Base-by-base conservation (phyloP, 495 filamentous ascomycete genomes). In the Pyrenula aspistea region DNA sequence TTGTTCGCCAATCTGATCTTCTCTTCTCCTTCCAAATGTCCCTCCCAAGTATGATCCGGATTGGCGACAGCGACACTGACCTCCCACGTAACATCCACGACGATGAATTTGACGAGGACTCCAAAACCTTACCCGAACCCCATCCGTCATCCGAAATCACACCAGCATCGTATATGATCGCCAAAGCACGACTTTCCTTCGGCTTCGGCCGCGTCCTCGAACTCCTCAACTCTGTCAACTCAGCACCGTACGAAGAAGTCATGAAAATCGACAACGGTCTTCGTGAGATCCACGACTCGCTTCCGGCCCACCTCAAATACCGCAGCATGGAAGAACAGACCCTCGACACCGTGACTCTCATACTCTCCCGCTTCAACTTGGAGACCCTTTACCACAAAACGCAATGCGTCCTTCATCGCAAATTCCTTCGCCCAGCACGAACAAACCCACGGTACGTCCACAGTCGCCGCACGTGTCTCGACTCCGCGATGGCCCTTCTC, bases 21-120 rank as follows among this genome's bases (percentile, higher is more conserved):
- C 69, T 94, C 19, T 91, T 95, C 66, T 96, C 94, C 1, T 94
- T 92, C 60, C 92, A 95, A 70, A 75, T 89, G 54, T 91, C 91
- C 3, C 69, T 97, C 47, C 93, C 93, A n/a, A 82, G 78, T 54
- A 96, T 96, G 86, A 83, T 96, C 19, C 83, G 89, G 55, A 73
- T 81, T 15, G 76, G 83, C 10, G 89, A 96, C 66, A 91, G 81
- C 57, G 94, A 99, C 63, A 88, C 89, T 0, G 82, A 88, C 55
- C 68, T 95, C 31, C 93, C 93, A 15, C 79, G 86, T 59, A 99
- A 97, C 67, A 75, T 96, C 22, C 92, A 89, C 65, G 93, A 99
- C 64, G 92, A 96, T 61, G 94, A 97, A 62, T 87, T 97, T 51
- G 83, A 86, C 51, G 86, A 91, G 51, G 83, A 86, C 52, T 87